Percentiles rank a stretch among this genome's conserved stretches.
Conservation (phyloP, 208 protist genomes). For the Kentomonas sorsogonicus region DNA sequence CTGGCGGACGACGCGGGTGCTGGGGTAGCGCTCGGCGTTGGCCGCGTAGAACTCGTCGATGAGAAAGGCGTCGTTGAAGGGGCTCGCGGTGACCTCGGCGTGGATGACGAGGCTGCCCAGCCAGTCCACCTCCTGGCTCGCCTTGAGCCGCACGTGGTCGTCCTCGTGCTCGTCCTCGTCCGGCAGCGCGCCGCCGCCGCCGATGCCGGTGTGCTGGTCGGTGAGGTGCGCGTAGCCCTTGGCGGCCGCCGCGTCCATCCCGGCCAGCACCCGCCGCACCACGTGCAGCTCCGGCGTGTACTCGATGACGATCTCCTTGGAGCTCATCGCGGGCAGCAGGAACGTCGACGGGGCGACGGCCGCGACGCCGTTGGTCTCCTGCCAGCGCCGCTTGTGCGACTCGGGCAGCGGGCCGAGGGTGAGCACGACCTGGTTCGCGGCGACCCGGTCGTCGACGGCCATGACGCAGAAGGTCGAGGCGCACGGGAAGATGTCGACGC, state of each 20-base stretch:
- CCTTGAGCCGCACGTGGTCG: conserved; percentile 15
- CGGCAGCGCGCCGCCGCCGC: neutral
- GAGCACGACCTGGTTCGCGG: conserved; percentile 54
- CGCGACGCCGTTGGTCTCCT: conserved; percentile 35
- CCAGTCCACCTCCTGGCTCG: conserved; percentile 55
- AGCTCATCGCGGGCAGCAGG: conserved; percentile 57
- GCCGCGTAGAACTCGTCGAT: conserved; percentile 86
- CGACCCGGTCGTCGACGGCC: conserved; percentile 62
- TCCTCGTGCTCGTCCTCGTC: conserved; percentile 10
- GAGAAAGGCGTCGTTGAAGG: conserved; percentile 84
- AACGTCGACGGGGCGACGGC: conserved; percentile 45
- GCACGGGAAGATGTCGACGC: conserved; percentile 54
- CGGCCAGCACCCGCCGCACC: conserved; percentile 20
- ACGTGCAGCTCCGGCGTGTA: conserved; percentile 55
- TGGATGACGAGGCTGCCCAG: conserved; percentile 74
- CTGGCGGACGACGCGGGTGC: conserved; percentile 23
- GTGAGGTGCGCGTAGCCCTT: too few relatives aligned
- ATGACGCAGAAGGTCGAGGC: conserved; percentile 58
- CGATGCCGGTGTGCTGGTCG: too few relatives aligned
- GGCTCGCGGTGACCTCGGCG: conserved; percentile 54
- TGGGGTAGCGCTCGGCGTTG: conserved; percentile 60
- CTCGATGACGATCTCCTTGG: conserved; percentile 66
- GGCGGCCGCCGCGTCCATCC: conserved; percentile 3
- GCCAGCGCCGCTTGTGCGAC: conserved; percentile 27
- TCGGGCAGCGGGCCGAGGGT: conserved; percentile 39